These are phyloP conservation scores for Tardiomyces depauwii DNA, from an alignment of 1,139 yeast species.

Conservation along the genomic window DNA sequence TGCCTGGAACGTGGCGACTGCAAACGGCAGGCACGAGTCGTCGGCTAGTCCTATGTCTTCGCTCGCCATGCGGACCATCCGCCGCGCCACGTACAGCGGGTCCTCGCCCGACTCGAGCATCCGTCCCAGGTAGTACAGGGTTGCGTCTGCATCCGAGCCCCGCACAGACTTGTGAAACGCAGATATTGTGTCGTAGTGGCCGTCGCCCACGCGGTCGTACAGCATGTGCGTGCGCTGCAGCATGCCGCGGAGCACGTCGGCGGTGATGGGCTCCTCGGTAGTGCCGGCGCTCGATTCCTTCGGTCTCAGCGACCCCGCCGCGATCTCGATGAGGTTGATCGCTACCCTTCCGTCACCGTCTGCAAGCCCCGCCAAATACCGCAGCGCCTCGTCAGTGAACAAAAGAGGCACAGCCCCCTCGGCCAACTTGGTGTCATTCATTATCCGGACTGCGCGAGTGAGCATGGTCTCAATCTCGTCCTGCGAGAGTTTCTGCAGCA, in stretches of 20 bases:
- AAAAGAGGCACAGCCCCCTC: background rate
- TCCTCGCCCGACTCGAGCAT: constrained; percentile 93
- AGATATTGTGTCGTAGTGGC: constrained; percentile 87
- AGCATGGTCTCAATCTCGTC: constrained; percentile 50
- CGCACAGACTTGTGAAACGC: constrained; percentile 89
- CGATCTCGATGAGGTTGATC: constrained; percentile 59
- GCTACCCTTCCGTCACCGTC: constrained; percentile 89
- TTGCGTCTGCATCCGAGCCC: constrained; percentile 83
- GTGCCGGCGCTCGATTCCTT: constrained; percentile 6
- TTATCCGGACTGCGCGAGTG: constrained; percentile 43
- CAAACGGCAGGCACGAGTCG: constrained; percentile 75
- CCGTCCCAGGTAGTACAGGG: constrained; percentile 71
- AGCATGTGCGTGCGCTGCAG: constrained; percentile 45
- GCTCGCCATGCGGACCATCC: constrained; percentile 88
- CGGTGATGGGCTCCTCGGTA: constrained; percentile 4
- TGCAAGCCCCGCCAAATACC: constrained; percentile 64
- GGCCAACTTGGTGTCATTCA: constrained; percentile 8
- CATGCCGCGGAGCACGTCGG: constrained; percentile 30
- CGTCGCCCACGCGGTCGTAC: constrained; percentile 83
- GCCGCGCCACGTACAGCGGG: constrained; percentile 79
- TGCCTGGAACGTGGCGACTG: constrained; percentile 76
- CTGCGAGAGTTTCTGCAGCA: constrained; percentile 50
- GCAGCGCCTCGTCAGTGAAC: constrained; percentile 42
- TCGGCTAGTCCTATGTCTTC: constrained; percentile 84
- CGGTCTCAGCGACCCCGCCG: constrained; percentile 13